Percentiles rank a stretch among this genome's conserved stretches.
Evolutionary conservation across 2,329 filamentous ascomycete species (phyloP).

Genomic region (Lasiodiplodia gonubiensis): DNA sequence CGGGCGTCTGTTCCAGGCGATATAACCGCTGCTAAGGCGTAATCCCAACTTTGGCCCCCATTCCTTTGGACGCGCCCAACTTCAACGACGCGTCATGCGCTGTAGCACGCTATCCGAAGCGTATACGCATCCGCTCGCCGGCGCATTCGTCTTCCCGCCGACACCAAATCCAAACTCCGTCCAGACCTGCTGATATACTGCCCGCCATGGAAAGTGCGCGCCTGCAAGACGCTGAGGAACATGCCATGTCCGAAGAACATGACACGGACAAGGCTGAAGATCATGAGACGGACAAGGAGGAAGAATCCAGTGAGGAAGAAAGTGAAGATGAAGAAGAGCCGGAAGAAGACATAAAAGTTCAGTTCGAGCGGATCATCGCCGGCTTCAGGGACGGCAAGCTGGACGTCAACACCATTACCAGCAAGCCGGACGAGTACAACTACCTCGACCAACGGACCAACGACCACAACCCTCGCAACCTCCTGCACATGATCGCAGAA

Average conservation of each 20-base stretch:
- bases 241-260: not conserved
- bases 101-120: not conserved
- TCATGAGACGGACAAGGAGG: not conserved
- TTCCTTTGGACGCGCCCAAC: not conserved
- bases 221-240: not conserved
- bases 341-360: not conserved
- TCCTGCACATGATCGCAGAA: constrained; percentile 1
- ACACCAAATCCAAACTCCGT: not conserved
- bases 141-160: not conserved
- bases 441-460: not conserved
- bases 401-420: not conserved
- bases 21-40: not conserved
- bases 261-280: not conserved
- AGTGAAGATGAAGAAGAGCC: not conserved
- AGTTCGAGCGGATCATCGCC: not conserved
- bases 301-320: not conserved
- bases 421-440: not conserved
- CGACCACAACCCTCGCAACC: not conserved
- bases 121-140: not conserved
- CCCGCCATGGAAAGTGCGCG: not conserved
- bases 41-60: not conserved
- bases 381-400: not conserved
- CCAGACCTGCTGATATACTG: not conserved
- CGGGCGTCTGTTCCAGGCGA: not conserved
- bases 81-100: not conserved